Evolutionary conservation across 2,329 filamentous ascomycete genomes (phyloP).

Genomic region (Orbilia blumenaviensis): DNA sequence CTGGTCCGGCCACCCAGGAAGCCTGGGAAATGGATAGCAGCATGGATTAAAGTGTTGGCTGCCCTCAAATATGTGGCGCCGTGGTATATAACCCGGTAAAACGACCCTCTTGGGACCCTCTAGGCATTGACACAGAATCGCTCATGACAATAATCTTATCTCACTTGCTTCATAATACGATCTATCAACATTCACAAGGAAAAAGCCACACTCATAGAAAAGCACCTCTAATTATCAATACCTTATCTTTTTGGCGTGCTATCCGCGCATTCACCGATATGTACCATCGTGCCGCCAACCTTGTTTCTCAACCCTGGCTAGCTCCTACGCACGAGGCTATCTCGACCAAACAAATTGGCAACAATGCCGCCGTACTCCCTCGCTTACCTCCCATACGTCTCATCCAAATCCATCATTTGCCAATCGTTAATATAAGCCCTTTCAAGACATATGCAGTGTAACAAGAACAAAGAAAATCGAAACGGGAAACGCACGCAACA

Average conservation of each 20-base stretch:
- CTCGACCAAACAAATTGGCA: not conserved
- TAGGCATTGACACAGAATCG: too few species aligned
- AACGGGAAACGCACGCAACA: too few species aligned
- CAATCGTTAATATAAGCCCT: not conserved
- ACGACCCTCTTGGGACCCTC: too few species aligned
- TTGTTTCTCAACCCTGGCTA: not conserved
- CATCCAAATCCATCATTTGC: not conserved
- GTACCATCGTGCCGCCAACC: not conserved
- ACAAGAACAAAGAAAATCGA: constrained; percentile 45
- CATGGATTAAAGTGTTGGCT: not conserved
- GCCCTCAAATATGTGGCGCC: too few species aligned
- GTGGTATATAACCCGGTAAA: too few species aligned
- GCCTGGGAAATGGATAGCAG: constrained; percentile 37
- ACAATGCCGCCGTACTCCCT: not conserved
- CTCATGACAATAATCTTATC: too few species aligned
- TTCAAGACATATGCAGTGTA: constrained; percentile 2
- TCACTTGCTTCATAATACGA: too few species aligned
- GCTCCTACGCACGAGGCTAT: too few species aligned
- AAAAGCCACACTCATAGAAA: too few species aligned
- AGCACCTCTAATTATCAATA: too few species aligned
- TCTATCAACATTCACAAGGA: too few species aligned
- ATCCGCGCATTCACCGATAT: not conserved
- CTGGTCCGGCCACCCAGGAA: constrained; percentile 44
- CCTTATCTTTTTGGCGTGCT: too few species aligned
- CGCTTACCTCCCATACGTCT: not conserved